These are phyloP conservation scores for Pythium aquatile DNA, from an alignment of 352 stramenopile genomes.

Conservation along the genomic window DNA sequence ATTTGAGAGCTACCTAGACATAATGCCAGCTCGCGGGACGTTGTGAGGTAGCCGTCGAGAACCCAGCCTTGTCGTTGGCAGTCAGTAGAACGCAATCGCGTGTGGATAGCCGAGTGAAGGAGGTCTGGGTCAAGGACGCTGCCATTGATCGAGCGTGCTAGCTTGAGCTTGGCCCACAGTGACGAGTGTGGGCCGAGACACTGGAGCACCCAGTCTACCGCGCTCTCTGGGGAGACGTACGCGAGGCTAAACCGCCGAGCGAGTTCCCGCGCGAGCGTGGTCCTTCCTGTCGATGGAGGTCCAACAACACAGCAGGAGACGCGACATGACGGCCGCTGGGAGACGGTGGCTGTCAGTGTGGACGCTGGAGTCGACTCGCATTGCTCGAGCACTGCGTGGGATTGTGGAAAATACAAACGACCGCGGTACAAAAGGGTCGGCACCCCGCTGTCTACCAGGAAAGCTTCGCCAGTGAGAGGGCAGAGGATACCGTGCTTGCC, in stretches of 20 bases:
- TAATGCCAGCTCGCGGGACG: conserved; percentile 32
- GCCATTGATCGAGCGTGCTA: conserved; percentile 13
- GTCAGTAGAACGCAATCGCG: conserved; percentile 53
- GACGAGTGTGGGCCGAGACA: conserved; percentile 40
- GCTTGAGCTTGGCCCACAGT: conserved; percentile 27
- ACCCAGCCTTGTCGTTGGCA: conserved; percentile 62
- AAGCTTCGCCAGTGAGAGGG: conserved; percentile 29
- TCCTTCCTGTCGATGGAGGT: conserved; percentile 36
- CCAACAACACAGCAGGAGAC: conserved; percentile 43
- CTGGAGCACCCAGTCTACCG: conserved; percentile 56
- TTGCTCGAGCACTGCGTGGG: conserved; percentile 15
- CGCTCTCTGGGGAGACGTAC: conserved; percentile 47
- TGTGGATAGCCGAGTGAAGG: conserved; percentile 38
- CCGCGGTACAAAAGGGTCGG: conserved; percentile 41
- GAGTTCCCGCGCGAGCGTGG: conserved; percentile 33
- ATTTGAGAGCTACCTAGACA: conserved; percentile 22
- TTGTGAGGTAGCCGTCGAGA: conserved; percentile 51
- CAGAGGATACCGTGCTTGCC: conserved; percentile 54
- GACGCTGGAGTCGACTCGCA: conserved; percentile 26
- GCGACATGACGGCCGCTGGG: conserved; percentile 12
- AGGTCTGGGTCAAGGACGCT: conserved; percentile 19
- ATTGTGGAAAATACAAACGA: conserved; percentile 60
- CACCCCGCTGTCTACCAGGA: not conserved
- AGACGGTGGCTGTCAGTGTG: not conserved
- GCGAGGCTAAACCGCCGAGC: conserved; percentile 30